These are phyloP conservation scores for Lactifluus subvellereus DNA, from an alignment of 768 basidiomycete genomes.

Conservation along the genomic window DNA sequence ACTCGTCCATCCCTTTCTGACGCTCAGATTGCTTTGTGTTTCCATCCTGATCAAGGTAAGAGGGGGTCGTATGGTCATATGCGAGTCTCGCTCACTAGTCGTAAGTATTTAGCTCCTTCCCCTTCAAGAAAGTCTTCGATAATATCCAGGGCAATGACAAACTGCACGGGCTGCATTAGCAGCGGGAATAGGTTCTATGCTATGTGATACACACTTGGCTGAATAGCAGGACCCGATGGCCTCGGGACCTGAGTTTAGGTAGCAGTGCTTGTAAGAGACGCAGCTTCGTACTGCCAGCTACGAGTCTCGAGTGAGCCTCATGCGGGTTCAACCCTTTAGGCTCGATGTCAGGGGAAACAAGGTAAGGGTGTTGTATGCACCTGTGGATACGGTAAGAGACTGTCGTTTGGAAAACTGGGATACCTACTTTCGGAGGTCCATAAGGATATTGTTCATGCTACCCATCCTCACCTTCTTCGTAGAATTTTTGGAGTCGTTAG, in stretches of 20 bases:
- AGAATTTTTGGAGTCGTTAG: constrained; percentile 29
- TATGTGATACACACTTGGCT: constrained; percentile 59
- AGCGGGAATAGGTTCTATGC: neutral
- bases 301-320: constrained; percentile 72
- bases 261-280: constrained; percentile 69
- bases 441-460: constrained; percentile 69
- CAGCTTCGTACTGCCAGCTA: constrained; percentile 83
- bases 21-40: constrained; percentile 77
- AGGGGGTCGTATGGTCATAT: constrained; percentile 6
- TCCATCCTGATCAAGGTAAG: constrained; percentile 61
- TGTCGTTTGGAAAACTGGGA: neutral
- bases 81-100: constrained; percentile 48
- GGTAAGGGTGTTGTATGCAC: constrained; percentile 89
- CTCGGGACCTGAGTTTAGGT: constrained; percentile 76
- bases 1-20: constrained; percentile 93
- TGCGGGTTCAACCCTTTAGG: constrained; percentile 48
- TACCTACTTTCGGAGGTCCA: constrained; percentile 81
- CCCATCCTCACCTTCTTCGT: constrained; percentile 42
- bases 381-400: constrained; percentile 34
- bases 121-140: constrained; percentile 85
- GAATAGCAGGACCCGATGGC: constrained; percentile 87
- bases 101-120: constrained; percentile 73
- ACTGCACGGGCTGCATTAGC: constrained; percentile 41
- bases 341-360: constrained; percentile 76
- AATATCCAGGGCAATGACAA: constrained; percentile 79